A percentile compares a stretch with the other conserved stretches of the same genome.
Evolutionary conservation across 441 rosid species (phyloP).

Genomic region (Codiaeum variegatum): DNA sequence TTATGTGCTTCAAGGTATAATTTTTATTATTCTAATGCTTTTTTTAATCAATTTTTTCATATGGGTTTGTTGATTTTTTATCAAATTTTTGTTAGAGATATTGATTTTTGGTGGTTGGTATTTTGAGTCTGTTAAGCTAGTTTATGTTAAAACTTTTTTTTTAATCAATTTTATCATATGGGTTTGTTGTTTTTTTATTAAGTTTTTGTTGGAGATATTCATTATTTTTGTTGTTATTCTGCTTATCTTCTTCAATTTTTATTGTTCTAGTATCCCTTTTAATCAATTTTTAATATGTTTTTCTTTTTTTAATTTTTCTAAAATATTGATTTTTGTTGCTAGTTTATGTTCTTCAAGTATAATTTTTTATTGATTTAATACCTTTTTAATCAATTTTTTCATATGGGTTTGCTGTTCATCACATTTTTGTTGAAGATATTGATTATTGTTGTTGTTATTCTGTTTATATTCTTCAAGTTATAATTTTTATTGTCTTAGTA

Average conservation of each 20-base stretch:
- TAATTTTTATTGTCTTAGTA: too few species aligned
- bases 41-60: background rate
- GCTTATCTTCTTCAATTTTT: too few species aligned
- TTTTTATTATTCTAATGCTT: background rate
- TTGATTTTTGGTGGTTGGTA: too few species aligned
- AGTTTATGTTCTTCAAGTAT: constrained; percentile 92
- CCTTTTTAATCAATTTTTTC: background rate
- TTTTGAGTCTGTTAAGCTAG: constrained; percentile 78
- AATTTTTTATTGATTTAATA: background rate
- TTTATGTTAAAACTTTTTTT: constrained; percentile 62
- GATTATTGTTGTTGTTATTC: too few species aligned
- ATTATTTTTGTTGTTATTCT: too few species aligned
- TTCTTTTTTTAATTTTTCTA: too few species aligned
- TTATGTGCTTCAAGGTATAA: constrained; percentile 78
- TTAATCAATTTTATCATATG: background rate
- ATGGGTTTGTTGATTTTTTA: background rate
- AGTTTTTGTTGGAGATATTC: background rate
- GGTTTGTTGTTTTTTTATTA: background rate
- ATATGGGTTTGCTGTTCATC: background rate
- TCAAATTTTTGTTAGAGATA: background rate
- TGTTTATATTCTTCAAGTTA: too few species aligned
- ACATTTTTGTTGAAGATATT: background rate
- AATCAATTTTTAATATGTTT: too few species aligned
- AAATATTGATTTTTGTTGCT: too few species aligned
- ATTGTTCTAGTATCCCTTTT: too few species aligned